Base-by-base conservation (phyloP, 1,284 basidiomycete species). In the Fomes fomentarius region DNA sequence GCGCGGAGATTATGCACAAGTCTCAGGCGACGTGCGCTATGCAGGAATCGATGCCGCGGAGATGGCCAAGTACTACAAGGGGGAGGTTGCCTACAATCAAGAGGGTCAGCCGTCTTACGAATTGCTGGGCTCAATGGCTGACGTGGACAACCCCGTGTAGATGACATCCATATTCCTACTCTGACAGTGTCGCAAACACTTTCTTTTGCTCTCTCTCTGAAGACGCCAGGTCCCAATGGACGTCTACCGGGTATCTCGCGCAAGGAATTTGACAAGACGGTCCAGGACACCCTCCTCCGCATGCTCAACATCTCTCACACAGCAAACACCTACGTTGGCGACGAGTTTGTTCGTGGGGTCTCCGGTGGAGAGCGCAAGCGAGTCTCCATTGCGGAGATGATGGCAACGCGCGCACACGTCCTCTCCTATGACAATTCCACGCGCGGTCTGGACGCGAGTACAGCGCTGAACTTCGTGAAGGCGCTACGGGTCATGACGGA, bases 351-450 rank as follows among this genome's bases (percentile, higher is more conserved):
- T 1, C 85, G 93, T 14, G 94, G 93, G 56, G 87, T 95, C 4
- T 90, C 88, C 0, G 94, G 93, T 45, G 94, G 94, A 31, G 91
- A 93, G 68, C 79, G 87, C 31, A 93, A 93, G 71, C 91, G 93
- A 62, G 91, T 95, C 12, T 91, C 88, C 44, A 93, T 95, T 64
- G 85, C 89, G 6, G 93, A 95, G 74, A 90, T 89, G 80, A 86
- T 95, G 81, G 82, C 87, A 0, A 89, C 87, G 6, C 82, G 87
- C 42, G 89, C 88, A 21, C 83, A 83, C 39, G 83, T 94, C n/a
- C 83, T 89, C 56, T 84, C 81, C 57, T 93, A 90, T 85, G 91
- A 93, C 70, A 93, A 92, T 62, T 88, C 89, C 0, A 92, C 91
- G 1, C 81, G 91, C 41, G 93, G 94, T 56, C 79, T 97, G 37